Evolutionary conservation across 257 asterid genomes (phyloP), one percentile per base, ranked within the genome.

Genomic region (Leonotis leonurus): DNA sequence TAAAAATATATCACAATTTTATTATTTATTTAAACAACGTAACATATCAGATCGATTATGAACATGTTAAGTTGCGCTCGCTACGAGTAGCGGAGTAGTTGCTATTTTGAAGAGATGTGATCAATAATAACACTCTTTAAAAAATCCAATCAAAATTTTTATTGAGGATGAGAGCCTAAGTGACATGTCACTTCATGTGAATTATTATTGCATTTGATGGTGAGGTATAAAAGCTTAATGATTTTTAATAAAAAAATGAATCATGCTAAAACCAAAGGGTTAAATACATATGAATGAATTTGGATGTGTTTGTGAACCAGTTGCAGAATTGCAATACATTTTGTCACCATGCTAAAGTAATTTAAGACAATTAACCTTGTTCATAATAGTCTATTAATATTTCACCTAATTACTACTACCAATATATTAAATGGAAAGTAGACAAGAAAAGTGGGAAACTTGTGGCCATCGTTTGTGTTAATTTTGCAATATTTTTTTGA

Each of bases 281-380:
- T 41, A 26, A 43, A 43, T 52, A 8, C 20, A 58, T 21, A 36
- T 43, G 13, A 59, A 72, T 76, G 78, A 76, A 76, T 54, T 21
- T 76, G 78, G 72, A 64, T 62, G 74, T 64, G 2, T 44, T 72
- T 72, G 3, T 68, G 61, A 39, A 59, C 70, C 67, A 68, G 73
- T 36, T 76, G 52, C 80, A 60, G n/a, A n/a, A 5, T 16, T n/a
- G n/a, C 80, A 62, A 13, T 14, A 5, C 16, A 16, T 65, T 59
- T 13, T 62, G 69, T 70, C 63, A 36, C 18, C 4, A 39, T 49
- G 35, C 65, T 56, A 65, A 26, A 61, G 29, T 41, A 39, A 37
- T 40, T 39, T 17, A 39, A 53, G 64, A 39, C 46, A 45, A 65
- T 9, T 2, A 41, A 30, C 53, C 25, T 55, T 48, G 70, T 74